Evolutionary conservation across 495 filamentous ascomycete species (phyloP).

Genomic region (Podospora pseudocomata): DNA sequence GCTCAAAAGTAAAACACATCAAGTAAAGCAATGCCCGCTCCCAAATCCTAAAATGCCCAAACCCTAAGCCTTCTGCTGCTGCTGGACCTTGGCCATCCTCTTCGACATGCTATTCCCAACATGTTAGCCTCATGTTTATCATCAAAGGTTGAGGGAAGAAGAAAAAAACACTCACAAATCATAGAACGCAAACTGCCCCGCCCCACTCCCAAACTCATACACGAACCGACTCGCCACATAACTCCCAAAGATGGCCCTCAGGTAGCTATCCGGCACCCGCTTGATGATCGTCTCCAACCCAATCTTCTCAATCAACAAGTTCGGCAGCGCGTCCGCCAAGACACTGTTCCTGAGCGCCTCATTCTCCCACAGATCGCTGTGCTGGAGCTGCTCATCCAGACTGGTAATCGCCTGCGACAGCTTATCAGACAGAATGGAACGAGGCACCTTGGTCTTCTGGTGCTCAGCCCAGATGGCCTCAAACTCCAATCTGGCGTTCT

Average conservation of each 20-base stretch:
- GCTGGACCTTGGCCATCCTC: conserved; percentile 41
- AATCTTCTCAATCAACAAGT: conserved; percentile 79
- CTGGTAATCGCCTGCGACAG: conserved; percentile 88
- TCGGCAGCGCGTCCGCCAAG: conserved; percentile 80
- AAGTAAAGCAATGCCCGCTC: background rate
- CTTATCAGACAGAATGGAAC: conserved; percentile 82
- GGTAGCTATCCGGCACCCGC: conserved; percentile 87
- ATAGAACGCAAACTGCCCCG: conserved; percentile 97
- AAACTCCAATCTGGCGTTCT: conserved; percentile 89
- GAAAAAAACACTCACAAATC: conserved; percentile 70
- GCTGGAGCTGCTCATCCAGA: conserved; percentile 91
- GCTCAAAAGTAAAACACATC: too few species aligned
- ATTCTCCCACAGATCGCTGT: conserved; percentile 88
- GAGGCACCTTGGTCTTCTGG: conserved; percentile 68
- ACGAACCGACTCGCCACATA: conserved; percentile 94
- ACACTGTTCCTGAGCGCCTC: conserved; percentile 71
- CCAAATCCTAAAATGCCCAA: background rate
- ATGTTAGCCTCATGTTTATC: conserved; percentile 26
- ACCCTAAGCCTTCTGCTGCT: background rate
- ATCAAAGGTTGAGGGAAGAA: background rate
- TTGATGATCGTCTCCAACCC: conserved; percentile 81
- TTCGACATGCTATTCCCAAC: conserved; percentile 42
- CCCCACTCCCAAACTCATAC: conserved; percentile 86
- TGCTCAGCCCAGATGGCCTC: conserved; percentile 97
- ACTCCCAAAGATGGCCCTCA: conserved; percentile 92